Evolutionary conservation across 2,329 filamentous ascomycete genomes (phyloP), one percentile per base, ranked within the genome.

Genomic region (Colletotrichum sp.): DNA sequence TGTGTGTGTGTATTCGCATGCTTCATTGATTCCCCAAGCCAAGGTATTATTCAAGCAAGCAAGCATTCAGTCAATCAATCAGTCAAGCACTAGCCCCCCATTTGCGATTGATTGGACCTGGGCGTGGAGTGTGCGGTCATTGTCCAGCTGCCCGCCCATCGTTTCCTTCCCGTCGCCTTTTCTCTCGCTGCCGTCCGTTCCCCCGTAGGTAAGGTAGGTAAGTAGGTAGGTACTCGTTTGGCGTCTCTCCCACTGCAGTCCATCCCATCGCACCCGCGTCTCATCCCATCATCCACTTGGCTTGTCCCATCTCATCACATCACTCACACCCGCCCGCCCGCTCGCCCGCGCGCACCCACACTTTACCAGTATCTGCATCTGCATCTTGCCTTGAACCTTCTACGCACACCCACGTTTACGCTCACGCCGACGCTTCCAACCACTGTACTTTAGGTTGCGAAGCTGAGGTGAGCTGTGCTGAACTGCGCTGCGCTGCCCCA

Each of bases 161-260:
- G 75, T 75, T 69, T 69, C 69, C 39, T 63, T 34, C 55, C 64
- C 65, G 64, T 63, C 36, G 49, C 59, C 65, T 63, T 55, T 65
- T 65, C 71, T 61, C 64, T 72, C 62, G 52, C 52, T 72, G 30
- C 71, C 67, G 71, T 57, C 69, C 64, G 55, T 30, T 71, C 61
- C 44, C 59, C 49, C 34, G 34, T 15, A 36, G 34, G 13, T 36
- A 36, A n/a, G 34, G 34, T 36, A 36, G 13, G 32, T 34, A 34
- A 6, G 32, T 12, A 34, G 32, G n/a, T 34, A 34, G 32, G 34
- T 70, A 49, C 71, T 65, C 59, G 59, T 69, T 44, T 16, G 57
- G 25, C 19, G 27, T 61, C 11, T 27, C 69, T 36, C 44, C 34
- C 59, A 71, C 15, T 30, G 61, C 19, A 63, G 44, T 63, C 29